These are phyloP conservation scores for Diaporthe eres DNA, from an alignment of 2,329 filamentous ascomycete species.

Conservation along the genomic window DNA sequence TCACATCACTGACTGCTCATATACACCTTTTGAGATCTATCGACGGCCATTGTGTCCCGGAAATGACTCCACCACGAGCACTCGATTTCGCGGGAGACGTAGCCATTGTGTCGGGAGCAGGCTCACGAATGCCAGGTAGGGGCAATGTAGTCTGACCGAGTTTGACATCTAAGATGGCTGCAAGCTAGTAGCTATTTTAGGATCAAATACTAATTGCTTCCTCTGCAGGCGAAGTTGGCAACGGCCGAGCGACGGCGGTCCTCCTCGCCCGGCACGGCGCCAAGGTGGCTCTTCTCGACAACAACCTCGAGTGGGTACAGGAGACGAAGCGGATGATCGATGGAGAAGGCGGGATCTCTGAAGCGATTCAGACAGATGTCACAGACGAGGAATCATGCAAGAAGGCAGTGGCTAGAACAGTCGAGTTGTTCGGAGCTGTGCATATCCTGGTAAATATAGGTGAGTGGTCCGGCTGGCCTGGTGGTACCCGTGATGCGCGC, in stretches of 20 bases:
- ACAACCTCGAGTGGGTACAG: slow-evolving; percentile 45
- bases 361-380: slow-evolving; percentile 48
- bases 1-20: not conserved
- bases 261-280: slow-evolving; percentile 49
- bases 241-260: slow-evolving; percentile 49
- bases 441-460: slow-evolving; percentile 50
- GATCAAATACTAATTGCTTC: not conserved
- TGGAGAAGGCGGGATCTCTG: slow-evolving; percentile 46
- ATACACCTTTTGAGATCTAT: rapidly evolving
- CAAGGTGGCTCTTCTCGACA: slow-evolving; percentile 47
- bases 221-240: slow-evolving; percentile 47
- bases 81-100: slow-evolving; percentile 50
- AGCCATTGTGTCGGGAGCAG: slow-evolving; percentile 52
- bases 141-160: not conserved
- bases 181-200: rapidly evolving
- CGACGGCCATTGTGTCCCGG: rapidly evolving
- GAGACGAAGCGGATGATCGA: slow-evolving; percentile 51
- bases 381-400: slow-evolving; percentile 46
- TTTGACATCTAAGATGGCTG: not conserved
- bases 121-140: slow-evolving; percentile 48
- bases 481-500: too few species aligned
- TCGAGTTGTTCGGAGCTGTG: slow-evolving; percentile 46
- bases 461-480: slow-evolving; percentile 1
- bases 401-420: slow-evolving; percentile 43
- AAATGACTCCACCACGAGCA: slow-evolving; percentile 42